Evolutionary conservation across 352 stramenopile genomes (phyloP).

Genomic region (Pythium monospermum): DNA sequence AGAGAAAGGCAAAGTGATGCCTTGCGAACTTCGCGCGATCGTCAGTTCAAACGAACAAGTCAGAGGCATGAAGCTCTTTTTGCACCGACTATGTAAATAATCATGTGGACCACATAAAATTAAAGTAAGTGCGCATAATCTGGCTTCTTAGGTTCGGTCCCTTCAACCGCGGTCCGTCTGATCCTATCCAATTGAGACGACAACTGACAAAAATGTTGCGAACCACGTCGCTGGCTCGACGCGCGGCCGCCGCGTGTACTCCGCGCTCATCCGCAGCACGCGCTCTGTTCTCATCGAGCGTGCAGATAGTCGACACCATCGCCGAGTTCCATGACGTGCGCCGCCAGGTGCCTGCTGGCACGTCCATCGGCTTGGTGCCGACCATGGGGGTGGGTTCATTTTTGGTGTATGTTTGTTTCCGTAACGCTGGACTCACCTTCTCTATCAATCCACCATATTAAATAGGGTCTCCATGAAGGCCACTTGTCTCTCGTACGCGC

Average conservation of each 20-base stretch:
- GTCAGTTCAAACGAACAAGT: no score
- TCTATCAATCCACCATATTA: background rate
- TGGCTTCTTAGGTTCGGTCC: no score
- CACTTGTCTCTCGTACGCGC: conserved; percentile 89
- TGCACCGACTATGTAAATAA: no score
- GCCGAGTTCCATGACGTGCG: conserved; percentile 50
- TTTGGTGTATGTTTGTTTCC: background rate
- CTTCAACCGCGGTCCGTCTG: no score
- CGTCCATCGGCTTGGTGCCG: conserved; percentile 95
- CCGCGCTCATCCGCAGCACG: no score
- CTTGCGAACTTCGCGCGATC: no score
- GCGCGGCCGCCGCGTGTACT: background rate
- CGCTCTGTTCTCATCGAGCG: conserved; percentile 18
- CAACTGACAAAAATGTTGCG: no score
- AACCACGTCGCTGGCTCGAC: background rate
- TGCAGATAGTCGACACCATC: conserved; percentile 56
- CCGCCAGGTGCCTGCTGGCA: conserved; percentile 35
- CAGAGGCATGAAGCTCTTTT: no score
- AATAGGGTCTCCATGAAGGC: conserved; percentile 94
- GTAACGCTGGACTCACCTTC: background rate
- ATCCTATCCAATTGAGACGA: no score
- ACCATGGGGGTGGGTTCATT: conserved; percentile 94
- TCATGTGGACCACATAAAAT: no score
- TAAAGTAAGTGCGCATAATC: no score
- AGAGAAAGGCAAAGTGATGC: no score